Evolutionary conservation across 257 asterid species (phyloP).

Genomic region (Orobanche coerulescens): DNA sequence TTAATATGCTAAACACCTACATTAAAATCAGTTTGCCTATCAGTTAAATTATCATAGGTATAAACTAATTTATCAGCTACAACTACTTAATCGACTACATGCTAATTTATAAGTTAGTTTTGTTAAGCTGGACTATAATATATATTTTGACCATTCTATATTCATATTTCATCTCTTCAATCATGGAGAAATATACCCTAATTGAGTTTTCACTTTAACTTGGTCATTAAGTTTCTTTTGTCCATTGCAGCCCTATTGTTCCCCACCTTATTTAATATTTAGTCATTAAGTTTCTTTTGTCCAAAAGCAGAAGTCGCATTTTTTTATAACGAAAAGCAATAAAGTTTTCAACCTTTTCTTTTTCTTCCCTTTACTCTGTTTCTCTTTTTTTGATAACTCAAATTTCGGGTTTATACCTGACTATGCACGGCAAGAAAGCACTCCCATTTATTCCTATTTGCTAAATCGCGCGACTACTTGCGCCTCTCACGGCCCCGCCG

Average conservation of each 20-base stretch:
- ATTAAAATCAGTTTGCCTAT: too few species aligned
- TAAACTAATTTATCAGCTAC: too few species aligned
- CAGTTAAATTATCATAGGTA: too few species aligned
- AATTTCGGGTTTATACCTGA: too few species aligned
- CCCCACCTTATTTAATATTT: constrained; percentile 2
- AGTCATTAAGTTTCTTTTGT: neutral
- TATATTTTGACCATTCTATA: neutral
- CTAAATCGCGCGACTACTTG: too few species aligned
- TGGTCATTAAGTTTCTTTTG: neutral
- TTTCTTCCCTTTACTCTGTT: neutral
- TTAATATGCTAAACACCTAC: too few species aligned
- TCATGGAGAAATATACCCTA: neutral
- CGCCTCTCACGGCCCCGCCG: too few species aligned
- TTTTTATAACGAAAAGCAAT: constrained; percentile 3
- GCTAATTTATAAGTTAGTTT: too few species aligned
- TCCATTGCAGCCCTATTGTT: neutral
- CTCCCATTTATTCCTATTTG: too few species aligned
- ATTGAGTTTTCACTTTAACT: neutral
- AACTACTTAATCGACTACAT: too few species aligned
- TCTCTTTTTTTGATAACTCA: neutral
- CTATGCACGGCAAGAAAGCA: too few species aligned
- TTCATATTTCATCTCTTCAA: neutral
- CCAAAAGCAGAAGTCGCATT: constrained; percentile 11
- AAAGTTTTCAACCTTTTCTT: constrained; percentile 4
- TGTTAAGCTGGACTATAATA: too few species aligned